Base-by-base conservation (phyloP, 2,329 filamentous ascomycete genomes). In the Xylariales sp. region DNA sequence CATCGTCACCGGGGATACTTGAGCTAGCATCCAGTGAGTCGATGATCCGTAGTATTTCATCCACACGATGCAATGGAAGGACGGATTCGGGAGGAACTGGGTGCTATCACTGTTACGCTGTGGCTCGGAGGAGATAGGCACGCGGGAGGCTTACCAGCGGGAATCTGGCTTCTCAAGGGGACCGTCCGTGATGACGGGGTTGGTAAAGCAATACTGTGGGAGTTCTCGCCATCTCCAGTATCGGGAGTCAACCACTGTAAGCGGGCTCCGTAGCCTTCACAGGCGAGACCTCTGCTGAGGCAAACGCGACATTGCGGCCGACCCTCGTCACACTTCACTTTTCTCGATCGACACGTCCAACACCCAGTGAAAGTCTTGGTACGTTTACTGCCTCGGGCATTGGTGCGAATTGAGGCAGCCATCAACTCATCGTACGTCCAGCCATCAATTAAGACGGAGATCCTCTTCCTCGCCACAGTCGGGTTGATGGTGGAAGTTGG, bases 331-430 rank as follows among this genome's bases (percentile, higher is more conserved):
- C 49, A 52, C 49, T 52, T 52, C 30, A 52, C 49, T 28, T 52
- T 52, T 52, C 49, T 52, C 28, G 49, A 52, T 16, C 49, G 49
- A 34, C 49, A 52, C 2, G 49, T 52, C 49, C 49, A 52, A 52
- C 49, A 52, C 23, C 49, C 49, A 14, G 49, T 52, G 49, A 52
- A 52, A 16, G 49, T 52, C 49, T 52, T 52, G 28, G 49, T 52
- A 52, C 49, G 49, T 34, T 52, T 52, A 34, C 49, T 52, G 32
- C 9, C 49, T 30, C 49, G 28, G 10, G 48, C 9, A 50, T 32
- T 50, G 14, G 28, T 34, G 49, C 49, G 49, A n/a, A 52, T 34
- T 52, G 49, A 34, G 49, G 49, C 32, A 34, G 49, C 49, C 49
- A 52, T 52, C 14, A 34, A 52, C 14, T n/a, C 28, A 52, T 52